Evolutionary conservation across 305 asterid genomes (phyloP), one percentile per base, ranked within the genome.

Genomic region (Plantago lanceolata): DNA sequence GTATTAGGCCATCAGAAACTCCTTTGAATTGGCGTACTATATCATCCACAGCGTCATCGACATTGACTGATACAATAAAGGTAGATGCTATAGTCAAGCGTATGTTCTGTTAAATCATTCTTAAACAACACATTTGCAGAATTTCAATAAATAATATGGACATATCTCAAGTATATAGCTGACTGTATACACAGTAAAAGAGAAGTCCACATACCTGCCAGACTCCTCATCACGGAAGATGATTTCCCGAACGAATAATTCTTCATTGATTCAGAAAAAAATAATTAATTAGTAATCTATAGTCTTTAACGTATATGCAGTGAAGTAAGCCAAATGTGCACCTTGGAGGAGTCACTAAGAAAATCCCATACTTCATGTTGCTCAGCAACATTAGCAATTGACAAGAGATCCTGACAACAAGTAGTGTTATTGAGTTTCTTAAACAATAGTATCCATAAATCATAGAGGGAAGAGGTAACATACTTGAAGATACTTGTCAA

Each of bases 281-380:
- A 61, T 65, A 52, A 61, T 65, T 50, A 76, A 71, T 73, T 35
- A 56, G 43, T 58, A 63, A 60, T 26, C 49, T 18, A 55, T 19
- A 67, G 35, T 26, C 24, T 31, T 14, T 64, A 24, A 53, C 49
- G 61, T 69, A 35, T 44, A 69, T 58, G 33, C 29, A 73, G 53
- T 37, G 47, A 62, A 69, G 63, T 48, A 68, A 17, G 57, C 14
- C 65, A 2, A 48, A 68, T 48, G 51, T 67, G 54, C 61, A 93
- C 99, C 95, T 93, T 88, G 48, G 99, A 93, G 68, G 95, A 79
- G 71, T 69, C 86, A 72, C 97, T 85, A 71, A 93, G 83, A 83
- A 93, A 93, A 77, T 93, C 99, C 99, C 95, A 93, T 66, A 93
- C 99, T 81, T 93, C 99, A 71, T 87, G 99, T 77, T 85, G 99